A percentile compares a stretch with the other conserved stretches of the same genome.
Evolutionary conservation across 176 grass and related monocot species (phyloP).

Genomic region (Typha latifolia): DNA sequence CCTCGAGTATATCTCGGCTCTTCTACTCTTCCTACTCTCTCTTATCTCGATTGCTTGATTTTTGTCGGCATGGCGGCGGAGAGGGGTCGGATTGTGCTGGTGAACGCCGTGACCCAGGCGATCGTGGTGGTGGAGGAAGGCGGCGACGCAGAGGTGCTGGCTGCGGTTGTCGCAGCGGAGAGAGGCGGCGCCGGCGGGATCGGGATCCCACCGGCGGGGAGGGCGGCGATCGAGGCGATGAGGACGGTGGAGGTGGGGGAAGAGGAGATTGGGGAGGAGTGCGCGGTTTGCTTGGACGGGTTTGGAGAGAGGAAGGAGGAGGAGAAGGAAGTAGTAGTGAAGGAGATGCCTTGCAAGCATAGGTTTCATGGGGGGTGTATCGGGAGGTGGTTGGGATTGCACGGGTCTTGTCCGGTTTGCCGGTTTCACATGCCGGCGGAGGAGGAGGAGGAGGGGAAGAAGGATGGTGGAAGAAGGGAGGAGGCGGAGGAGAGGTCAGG

Average conservation of each 20-base stretch:
- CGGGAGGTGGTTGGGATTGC: slow-evolving; percentile 64
- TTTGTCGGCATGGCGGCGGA: slow-evolving; percentile 16
- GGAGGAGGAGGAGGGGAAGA: slow-evolving; percentile 30
- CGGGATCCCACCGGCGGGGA: slow-evolving; percentile 53
- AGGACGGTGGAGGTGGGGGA: slow-evolving; percentile 31
- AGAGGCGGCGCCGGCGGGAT: slow-evolving; percentile 8
- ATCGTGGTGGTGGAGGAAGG: not conserved
- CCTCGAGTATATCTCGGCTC: too few relatives aligned
- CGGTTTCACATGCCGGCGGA: slow-evolving; percentile 51
- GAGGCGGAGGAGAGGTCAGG: not conserved
- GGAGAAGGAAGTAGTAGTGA: slow-evolving; percentile 20
- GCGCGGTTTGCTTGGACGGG: slow-evolving; percentile 79
- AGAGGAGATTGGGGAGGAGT: slow-evolving; percentile 23
- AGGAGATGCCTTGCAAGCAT: slow-evolving; percentile 84
- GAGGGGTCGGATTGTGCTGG: not conserved
- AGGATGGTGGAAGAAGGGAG: not conserved
- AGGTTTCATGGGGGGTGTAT: slow-evolving; percentile 69
- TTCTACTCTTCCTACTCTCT: too few relatives aligned
- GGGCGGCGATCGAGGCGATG: slow-evolving; percentile 58
- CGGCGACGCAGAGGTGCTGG: slow-evolving; percentile 6
- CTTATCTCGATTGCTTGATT: too few relatives aligned
- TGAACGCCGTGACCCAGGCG: slow-evolving; percentile 16
- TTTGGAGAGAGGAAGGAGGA: slow-evolving; percentile 41
- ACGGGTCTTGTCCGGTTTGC: slow-evolving; percentile 87
- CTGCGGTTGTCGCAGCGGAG: slow-evolving; percentile 53